Percentiles rank a stretch among this genome's conserved stretches.
Conservation (phyloP, 208 protist genomes). For the Histomonas meleagridis region DNA sequence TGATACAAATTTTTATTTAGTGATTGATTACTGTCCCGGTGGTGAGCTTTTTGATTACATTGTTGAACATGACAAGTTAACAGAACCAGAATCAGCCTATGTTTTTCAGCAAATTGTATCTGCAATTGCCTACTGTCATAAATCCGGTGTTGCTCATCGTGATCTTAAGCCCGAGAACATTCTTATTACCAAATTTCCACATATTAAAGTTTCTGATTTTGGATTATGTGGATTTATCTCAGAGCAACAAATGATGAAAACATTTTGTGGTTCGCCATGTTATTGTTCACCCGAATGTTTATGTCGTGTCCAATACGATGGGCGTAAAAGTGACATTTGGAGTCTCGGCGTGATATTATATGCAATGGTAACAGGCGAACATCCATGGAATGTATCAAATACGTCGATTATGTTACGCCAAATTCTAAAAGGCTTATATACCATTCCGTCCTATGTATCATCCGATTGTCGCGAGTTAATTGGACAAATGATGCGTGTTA, state of each 20-base stretch:
- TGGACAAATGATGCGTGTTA: not conserved
- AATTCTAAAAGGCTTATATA: not conserved
- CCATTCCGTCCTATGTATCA: not conserved
- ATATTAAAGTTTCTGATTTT: not conserved
- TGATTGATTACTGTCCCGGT: conserved; percentile 2
- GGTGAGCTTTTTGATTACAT: conserved; percentile 14
- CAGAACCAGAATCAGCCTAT: not conserved
- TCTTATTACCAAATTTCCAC: not conserved
- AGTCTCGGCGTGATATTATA: not conserved
- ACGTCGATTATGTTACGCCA: not conserved
- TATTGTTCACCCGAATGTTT: conserved; percentile 29
- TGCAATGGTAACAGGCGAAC: conserved; percentile 29
- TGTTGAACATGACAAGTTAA: not conserved
- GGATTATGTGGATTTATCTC: not conserved
- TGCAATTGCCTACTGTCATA: not conserved
- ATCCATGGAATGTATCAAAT: conserved; percentile 31
- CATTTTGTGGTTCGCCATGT: conserved; percentile 16
- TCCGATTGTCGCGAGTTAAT: not conserved
- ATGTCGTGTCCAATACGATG: conserved; percentile 3
- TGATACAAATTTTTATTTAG: conserved; percentile 19
- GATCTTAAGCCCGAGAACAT: conserved; percentile 17
- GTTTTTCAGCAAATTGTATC: not conserved
- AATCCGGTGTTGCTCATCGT: not conserved
- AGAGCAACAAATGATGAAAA: conserved; percentile 4
- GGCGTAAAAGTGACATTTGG: not conserved